Conservation (phyloP, 805 yeast species). For the Scheffersomyces spartinae region DNA sequence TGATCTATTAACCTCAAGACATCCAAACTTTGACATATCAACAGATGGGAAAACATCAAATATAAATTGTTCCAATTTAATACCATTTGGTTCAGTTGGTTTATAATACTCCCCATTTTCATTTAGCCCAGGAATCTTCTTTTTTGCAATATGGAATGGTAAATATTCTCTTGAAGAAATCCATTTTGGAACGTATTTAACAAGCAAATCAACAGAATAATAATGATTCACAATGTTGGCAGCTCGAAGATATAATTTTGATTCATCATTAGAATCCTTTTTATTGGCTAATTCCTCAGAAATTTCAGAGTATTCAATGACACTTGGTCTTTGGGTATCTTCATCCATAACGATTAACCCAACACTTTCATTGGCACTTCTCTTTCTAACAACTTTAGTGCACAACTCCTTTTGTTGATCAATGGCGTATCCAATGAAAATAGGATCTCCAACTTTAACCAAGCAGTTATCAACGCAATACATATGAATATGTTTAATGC, state of each 20-base stretch:
- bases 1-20: conserved; percentile 77
- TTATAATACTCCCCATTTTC: conserved; percentile 34
- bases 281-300: conserved; percentile 60
- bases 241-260: conserved; percentile 65
- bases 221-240: conserved; percentile 97
- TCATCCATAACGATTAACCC: conserved; percentile 77
- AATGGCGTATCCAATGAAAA: conserved; percentile 76
- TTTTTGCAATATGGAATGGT: conserved; percentile 92
- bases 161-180: conserved; percentile 47
- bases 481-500: conserved; percentile 85
- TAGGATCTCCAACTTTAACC: conserved; percentile 89
- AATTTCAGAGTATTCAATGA: conserved; percentile 91
- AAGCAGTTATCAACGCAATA: conserved; percentile 93
- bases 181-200: conserved; percentile 55
- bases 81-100: conserved; percentile 79
- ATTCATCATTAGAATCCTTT: conserved; percentile 39
- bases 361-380: conserved; percentile 77
- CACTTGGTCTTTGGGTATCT: conserved; percentile 57
- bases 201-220: conserved; percentile 70
- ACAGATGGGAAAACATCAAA: conserved; percentile 90
- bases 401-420: conserved; percentile 59
- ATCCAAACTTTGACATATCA: conserved; percentile 63
- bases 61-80: conserved; percentile 91
- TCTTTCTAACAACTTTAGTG: conserved; percentile 90
- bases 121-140: conserved; percentile 64